A percentile compares a stretch with the other conserved stretches of the same genome.
These are phyloP conservation scores for Erodium texanum DNA, from an alignment of 441 rosid genomes.

Conservation along the genomic window DNA sequence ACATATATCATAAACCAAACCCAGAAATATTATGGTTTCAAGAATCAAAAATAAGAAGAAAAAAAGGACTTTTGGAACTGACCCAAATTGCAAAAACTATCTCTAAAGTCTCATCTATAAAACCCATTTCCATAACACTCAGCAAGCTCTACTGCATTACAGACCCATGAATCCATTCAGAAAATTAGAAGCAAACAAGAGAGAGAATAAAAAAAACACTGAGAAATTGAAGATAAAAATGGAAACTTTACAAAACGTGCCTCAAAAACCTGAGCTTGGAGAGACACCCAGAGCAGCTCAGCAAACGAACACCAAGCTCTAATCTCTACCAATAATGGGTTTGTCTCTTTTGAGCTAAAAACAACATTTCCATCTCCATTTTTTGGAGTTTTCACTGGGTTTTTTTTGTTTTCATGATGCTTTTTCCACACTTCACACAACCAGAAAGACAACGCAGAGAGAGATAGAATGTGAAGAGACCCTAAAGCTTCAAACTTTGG, in stretches of 20 bases:
- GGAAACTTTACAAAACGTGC: not conserved
- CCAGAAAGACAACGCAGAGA: not conserved
- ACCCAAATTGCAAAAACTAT: not conserved
- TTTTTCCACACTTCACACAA: not conserved
- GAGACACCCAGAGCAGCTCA: not conserved
- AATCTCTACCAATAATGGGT: not conserved
- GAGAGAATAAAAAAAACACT: not conserved
- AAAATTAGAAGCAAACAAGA: not conserved
- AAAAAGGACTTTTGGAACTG: not conserved
- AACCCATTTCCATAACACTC: not conserved
- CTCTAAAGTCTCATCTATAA: too few species aligned
- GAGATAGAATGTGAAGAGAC: not conserved
- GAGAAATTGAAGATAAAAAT: too few species aligned
- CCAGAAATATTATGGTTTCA: not conserved
- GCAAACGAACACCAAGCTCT: not conserved
- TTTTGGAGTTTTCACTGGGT: not conserved
- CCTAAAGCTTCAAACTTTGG: too few species aligned
- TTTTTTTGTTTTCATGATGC: not conserved
- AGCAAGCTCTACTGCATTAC: not conserved
- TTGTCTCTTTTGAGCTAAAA: not conserved
- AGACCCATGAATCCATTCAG: too few species aligned
- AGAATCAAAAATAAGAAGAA: not conserved
- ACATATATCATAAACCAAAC: not conserved
- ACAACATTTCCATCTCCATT: not conserved
- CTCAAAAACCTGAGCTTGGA: too few species aligned